Percentiles rank a stretch among this genome's conserved stretches.
Conservation (phyloP, 116 monocot species). For the Posidonia oceanica region DNA sequence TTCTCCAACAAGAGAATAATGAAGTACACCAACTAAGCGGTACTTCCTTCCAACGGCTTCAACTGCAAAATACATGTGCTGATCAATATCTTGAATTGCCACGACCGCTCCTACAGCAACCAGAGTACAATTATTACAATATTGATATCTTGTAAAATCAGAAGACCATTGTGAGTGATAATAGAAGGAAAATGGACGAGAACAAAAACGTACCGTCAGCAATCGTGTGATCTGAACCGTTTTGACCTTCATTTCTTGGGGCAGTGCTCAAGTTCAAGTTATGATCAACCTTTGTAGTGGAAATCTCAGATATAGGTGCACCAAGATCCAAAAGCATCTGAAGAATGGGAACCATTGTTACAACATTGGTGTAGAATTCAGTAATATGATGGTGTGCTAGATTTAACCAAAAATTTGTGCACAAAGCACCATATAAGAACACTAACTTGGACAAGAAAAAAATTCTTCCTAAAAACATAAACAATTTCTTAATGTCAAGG, state of each 20-base stretch:
- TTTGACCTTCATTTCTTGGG: constrained; percentile 9
- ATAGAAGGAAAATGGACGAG: neutral
- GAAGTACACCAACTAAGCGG: constrained; percentile 43
- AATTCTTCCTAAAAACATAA: no score
- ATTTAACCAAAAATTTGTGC: no score
- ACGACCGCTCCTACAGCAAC: constrained; percentile 64
- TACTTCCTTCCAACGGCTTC: constrained; percentile 35
- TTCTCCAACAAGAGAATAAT: constrained; percentile 79
- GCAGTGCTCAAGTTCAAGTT: constrained; percentile 9
- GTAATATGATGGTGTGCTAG: no score
- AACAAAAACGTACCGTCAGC: constrained; percentile 59
- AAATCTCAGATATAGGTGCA: constrained; percentile 31
- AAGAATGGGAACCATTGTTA: neutral
- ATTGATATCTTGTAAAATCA: neutral
- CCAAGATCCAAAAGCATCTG: constrained; percentile 55
- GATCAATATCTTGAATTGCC: constrained; percentile 68
- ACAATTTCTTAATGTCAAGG: no score
- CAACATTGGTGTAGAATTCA: neutral
- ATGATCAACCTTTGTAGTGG: constrained; percentile 11
- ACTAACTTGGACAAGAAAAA: no score
- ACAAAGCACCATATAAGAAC: no score
- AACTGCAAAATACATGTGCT: constrained; percentile 77
- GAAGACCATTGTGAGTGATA: neutral
- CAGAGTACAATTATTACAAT: neutral
- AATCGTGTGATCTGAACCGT: constrained; percentile 23